These are phyloP conservation scores for Leishmania braziliensis DNA, from an alignment of 208 protist genomes.

Conservation along the genomic window DNA sequence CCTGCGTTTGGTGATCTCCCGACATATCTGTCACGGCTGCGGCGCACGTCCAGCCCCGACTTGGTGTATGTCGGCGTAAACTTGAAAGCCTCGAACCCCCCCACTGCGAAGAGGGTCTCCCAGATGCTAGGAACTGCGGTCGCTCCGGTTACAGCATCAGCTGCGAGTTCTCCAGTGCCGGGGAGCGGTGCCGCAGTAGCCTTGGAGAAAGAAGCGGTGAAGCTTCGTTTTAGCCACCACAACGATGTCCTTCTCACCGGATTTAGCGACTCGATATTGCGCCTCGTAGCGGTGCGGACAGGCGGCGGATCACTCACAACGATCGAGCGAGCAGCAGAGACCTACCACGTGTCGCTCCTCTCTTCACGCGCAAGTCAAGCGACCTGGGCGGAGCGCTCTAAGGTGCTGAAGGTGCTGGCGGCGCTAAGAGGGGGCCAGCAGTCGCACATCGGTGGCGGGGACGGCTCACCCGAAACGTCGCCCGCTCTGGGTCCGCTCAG, in stretches of 20 bases:
- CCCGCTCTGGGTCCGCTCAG: background rate
- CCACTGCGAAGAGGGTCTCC: background rate
- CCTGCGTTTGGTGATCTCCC: conserved; percentile 74
- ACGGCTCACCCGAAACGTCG: background rate
- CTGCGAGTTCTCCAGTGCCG: background rate
- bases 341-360: conserved; percentile 65
- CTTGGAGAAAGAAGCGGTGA: conserved; percentile 21
- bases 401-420: conserved; percentile 31
- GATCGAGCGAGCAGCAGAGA: conserved; percentile 84
- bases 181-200: background rate
- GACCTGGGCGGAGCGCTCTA: conserved; percentile 30
- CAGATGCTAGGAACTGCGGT: background rate
- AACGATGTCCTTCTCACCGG: conserved; percentile 93
- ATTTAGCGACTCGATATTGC: conserved; percentile 91
- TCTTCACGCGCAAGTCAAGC: conserved; percentile 19
- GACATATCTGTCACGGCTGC: conserved; percentile 80
- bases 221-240: conserved; percentile 56
- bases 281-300: conserved; percentile 90
- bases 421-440: conserved; percentile 20
- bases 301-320: conserved; percentile 58
- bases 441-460: background rate
- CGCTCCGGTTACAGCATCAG: background rate
- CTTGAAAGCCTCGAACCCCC: conserved; percentile 17
- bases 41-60: conserved; percentile 82
- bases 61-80: conserved; percentile 92